phyloP scores from a whole-genome alignment of 768 basidiomycete species.

The Rhodotorula sphaerocarpa region DNA sequence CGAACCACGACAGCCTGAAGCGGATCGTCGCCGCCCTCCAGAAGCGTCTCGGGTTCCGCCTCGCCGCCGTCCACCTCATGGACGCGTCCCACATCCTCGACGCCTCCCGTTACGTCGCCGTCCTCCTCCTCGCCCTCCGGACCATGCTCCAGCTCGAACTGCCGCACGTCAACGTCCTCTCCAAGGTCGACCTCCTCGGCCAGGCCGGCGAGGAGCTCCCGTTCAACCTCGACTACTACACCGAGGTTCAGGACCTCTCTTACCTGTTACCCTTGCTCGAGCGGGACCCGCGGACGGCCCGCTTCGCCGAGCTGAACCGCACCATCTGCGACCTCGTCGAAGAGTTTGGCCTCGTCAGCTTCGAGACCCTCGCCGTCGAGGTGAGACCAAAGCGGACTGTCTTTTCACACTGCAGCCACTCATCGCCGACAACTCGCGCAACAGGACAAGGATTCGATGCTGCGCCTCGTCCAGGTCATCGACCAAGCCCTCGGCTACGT shows the following conservation, averaged over 20 bases:
- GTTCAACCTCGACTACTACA: slow-evolving; percentile 95
- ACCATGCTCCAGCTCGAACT: slow-evolving; percentile 98
- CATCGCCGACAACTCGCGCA: not conserved
- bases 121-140: slow-evolving; percentile 79
- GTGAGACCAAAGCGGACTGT: slow-evolving; percentile 48
- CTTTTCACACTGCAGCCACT: not conserved
- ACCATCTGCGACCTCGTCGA: slow-evolving; percentile 87
- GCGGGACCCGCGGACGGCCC: slow-evolving; percentile 52
- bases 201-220: slow-evolving; percentile 94
- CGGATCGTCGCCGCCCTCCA: slow-evolving; percentile 61
- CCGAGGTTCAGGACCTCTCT: slow-evolving; percentile 90
- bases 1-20: slow-evolving; percentile 85
- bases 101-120: slow-evolving; percentile 85
- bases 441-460: slow-evolving; percentile 90
- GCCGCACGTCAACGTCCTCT: slow-evolving; percentile 95
- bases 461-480: slow-evolving; percentile 69
- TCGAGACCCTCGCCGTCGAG: slow-evolving; percentile 95
- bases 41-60: slow-evolving; percentile 73
- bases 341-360: slow-evolving; percentile 84
- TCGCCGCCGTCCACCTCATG: slow-evolving; percentile 88
- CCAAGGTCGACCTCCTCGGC: slow-evolving; percentile 83
- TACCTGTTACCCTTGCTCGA: slow-evolving; percentile 71
- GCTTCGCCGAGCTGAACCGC: slow-evolving; percentile 72
- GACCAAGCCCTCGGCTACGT: slow-evolving; percentile 90
- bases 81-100: slow-evolving; percentile 97